Percentiles rank a stretch among this genome's conserved stretches.
phyloP scores from a whole-genome alignment of 305 asterid genomes.

The Petunia hybrid region DNA sequence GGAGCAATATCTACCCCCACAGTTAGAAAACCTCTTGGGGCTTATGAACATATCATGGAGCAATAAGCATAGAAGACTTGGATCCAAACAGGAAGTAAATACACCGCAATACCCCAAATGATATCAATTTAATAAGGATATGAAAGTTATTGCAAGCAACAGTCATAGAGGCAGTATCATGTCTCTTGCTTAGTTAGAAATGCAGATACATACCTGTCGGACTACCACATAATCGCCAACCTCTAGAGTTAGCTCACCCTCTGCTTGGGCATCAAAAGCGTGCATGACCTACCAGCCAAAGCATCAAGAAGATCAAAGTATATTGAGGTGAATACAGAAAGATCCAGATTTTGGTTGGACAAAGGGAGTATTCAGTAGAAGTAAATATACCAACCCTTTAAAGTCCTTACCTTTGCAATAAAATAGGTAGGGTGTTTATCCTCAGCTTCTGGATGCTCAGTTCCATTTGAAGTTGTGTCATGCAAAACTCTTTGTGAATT shows the following conservation, averaged over 20 bases:
- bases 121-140: not conserved
- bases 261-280: slow-evolving; percentile 88
- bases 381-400: not conserved
- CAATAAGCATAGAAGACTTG: not conserved
- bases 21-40: not conserved
- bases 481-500: slow-evolving; percentile 45
- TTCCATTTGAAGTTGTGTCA: slow-evolving; percentile 49
- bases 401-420: slow-evolving; percentile 63
- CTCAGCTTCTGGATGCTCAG: slow-evolving; percentile 43
- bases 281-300: slow-evolving; percentile 65
- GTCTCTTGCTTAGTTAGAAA: not conserved
- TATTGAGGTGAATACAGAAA: slow-evolving; percentile 21
- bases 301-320: slow-evolving; percentile 4
- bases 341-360: slow-evolving; percentile 16
- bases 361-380: slow-evolving; percentile 7
- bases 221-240: slow-evolving; percentile 78
- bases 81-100: not conserved
- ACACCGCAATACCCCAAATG: not conserved
- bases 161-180: slow-evolving; percentile 1
- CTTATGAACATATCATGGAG: not conserved
- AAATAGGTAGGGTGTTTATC: slow-evolving; percentile 52
- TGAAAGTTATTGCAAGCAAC: not conserved
- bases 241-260: slow-evolving; percentile 77
- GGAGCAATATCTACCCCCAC: not conserved
- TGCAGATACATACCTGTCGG: slow-evolving; percentile 63